phyloP scores from a whole-genome alignment of 2,329 filamentous ascomycete genomes.

The Rhynchosporium secalis region DNA sequence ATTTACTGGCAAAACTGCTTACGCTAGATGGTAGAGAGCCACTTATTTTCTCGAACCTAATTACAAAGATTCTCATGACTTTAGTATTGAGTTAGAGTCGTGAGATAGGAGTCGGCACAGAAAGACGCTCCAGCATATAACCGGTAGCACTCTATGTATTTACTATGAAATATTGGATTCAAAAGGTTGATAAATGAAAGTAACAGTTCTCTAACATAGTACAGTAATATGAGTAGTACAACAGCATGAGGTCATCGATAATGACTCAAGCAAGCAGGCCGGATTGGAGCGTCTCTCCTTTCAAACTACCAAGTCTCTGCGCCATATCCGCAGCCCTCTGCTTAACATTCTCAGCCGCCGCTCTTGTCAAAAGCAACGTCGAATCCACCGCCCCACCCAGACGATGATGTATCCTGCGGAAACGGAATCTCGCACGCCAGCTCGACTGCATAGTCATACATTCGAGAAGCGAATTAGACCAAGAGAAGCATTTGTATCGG shows the following conservation, averaged over 20 bases:
- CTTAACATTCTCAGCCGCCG: conserved; percentile 28
- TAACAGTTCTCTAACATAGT: too few species aligned
- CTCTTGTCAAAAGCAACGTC: conserved; percentile 12
- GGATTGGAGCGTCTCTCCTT: not conserved
- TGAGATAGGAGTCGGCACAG: too few species aligned
- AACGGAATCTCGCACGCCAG: conserved; percentile 21
- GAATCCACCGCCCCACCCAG: not conserved
- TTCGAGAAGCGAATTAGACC: conserved; percentile 24
- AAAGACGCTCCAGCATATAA: too few species aligned
- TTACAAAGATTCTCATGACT: too few species aligned
- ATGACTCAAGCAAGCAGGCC: conserved; percentile 8
- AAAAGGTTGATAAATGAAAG: too few species aligned
- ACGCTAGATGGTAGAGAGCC: too few species aligned
- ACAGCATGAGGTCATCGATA: not conserved
- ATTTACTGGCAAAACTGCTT: too few species aligned
- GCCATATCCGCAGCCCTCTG: conserved; percentile 21
- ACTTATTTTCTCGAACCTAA: too few species aligned
- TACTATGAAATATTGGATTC: too few species aligned
- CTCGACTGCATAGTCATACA: conserved; percentile 27
- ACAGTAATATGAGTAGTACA: too few species aligned
- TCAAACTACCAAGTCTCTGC: conserved; percentile 10
- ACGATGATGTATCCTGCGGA: not conserved
- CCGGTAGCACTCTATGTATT: too few species aligned
- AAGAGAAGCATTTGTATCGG: conserved; percentile 32
- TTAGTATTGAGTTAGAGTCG: too few species aligned